A percentile compares a stretch with the other conserved stretches of the same genome.
These are phyloP conservation scores for Cadophora malorum DNA, from an alignment of 2,329 filamentous ascomycete genomes.

Conservation along the genomic window DNA sequence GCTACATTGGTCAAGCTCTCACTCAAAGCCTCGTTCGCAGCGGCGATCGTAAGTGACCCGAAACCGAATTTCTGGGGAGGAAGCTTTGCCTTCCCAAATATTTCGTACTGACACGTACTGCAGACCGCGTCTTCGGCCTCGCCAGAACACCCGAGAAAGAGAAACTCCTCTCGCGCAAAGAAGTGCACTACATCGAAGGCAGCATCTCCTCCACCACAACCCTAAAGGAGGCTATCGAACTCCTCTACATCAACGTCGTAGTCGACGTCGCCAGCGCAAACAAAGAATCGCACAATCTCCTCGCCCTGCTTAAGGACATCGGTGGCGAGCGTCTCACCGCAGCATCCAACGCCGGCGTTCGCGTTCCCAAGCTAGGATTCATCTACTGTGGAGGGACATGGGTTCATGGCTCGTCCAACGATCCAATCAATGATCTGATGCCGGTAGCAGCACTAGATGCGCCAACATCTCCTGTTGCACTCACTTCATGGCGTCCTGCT, in stretches of 20 bases:
- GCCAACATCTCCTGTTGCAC: slow-evolving; percentile 34
- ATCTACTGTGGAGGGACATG: slow-evolving; percentile 49
- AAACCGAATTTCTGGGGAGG: too few species aligned
- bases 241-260: slow-evolving; percentile 46
- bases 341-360: slow-evolving; percentile 30
- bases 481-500: slow-evolving; percentile 45
- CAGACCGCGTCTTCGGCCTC: slow-evolving; percentile 47
- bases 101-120: background rate
- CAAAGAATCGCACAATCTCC: slow-evolving; percentile 37
- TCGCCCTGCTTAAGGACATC: slow-evolving; percentile 37
- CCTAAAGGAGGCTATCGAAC: slow-evolving; percentile 36
- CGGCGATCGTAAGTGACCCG: slow-evolving; percentile 29
- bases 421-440: slow-evolving; percentile 43
- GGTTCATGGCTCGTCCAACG: slow-evolving; percentile 46
- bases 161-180: slow-evolving; percentile 40
- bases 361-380: slow-evolving; percentile 47
- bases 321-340: slow-evolving; percentile 36
- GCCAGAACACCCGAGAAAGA: slow-evolving; percentile 46
- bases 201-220: slow-evolving; percentile 31
- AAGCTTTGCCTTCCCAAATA: background rate
- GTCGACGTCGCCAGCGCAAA: slow-evolving; percentile 45
- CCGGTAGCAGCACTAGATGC: slow-evolving; percentile 39
- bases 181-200: slow-evolving; percentile 46
- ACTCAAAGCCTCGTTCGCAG: slow-evolving; percentile 53
- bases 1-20: slow-evolving; percentile 61